Base-by-base conservation (phyloP, 1,284 basidiomycete species). In the Melampsora larici-populina region DNA sequence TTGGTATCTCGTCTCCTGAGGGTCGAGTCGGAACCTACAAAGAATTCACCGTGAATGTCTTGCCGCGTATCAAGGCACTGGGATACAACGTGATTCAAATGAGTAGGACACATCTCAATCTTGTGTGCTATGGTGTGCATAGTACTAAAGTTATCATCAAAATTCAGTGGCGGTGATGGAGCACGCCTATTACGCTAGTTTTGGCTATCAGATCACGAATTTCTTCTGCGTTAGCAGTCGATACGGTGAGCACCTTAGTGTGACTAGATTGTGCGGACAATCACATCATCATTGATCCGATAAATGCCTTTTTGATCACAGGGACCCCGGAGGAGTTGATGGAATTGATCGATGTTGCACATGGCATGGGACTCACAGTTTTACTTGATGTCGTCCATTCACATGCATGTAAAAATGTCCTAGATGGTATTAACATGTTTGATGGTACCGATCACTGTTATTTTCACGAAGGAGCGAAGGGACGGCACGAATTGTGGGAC, bases 101-200 rank as follows among this genome's bases (percentile, higher is more conserved):
- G 82, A 55, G 48, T 40, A 48, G 48, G 63, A 26, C 24, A 55
- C 17, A 4, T 24, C 13, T 55, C 51, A 55, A 55, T 60, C 26
- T 21, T 49, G 24, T 15, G 29, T 36, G 9, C 9, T 36, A 36
- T 36, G 3, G 36, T 36, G 3, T 36, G 36, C 5, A 9, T 4
- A 13, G 18, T 29, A 33, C 67, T 43, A 29, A 58, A 33, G 26
- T 72, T 36, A 79, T 26, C 36, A 18, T 48, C 49, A n/a, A 2
- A 18, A 21, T 55, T 55, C 60, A 74, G 84, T 84, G 84, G 84
- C 84, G 21, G 87, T 97, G 80, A 95, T 97, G 92, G 94, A 98
- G 84, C 96, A 99, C 82, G 92, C 95, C 3, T 99, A 99, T 85
- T 99, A 99, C 85, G 96, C 96, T 91, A 94, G 94, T 1, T 99